A percentile compares a stretch with the other conserved stretches of the same genome.
Conservation (phyloP, 257 asterid species). For the Phtheirospermum japonicum region DNA sequence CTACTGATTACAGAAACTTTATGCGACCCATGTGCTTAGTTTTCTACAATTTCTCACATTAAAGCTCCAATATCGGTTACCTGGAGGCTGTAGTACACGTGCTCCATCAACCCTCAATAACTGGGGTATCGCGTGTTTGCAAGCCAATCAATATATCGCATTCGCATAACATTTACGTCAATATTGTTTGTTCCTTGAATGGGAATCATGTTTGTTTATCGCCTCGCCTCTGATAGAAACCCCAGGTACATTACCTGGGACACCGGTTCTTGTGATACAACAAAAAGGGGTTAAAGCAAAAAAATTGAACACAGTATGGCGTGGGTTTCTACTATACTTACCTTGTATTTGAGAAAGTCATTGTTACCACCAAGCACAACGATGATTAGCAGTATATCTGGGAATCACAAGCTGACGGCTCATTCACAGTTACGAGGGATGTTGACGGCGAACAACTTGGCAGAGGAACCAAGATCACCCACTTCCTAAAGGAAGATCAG, state of each 20-base stretch:
- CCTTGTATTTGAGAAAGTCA: constrained; percentile 32
- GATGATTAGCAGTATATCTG: constrained; percentile 31
- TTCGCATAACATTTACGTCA: constrained; percentile 51
- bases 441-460: constrained; percentile 34
- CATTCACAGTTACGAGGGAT: constrained; percentile 25
- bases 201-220: constrained; percentile 81
- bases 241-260: constrained; percentile 64
- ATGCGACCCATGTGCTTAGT: not conserved
- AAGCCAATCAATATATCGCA: constrained; percentile 46
- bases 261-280: too few relatives aligned
- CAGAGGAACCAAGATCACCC: constrained; percentile 35
- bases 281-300: constrained; percentile 50
- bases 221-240: constrained; percentile 82
- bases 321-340: constrained; percentile 29
- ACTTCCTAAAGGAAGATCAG: constrained; percentile 37
- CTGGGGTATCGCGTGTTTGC: constrained; percentile 80
- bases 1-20: not conserved
- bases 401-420: constrained; percentile 21
- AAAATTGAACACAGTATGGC: constrained; percentile 35
- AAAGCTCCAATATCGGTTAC: constrained; percentile 84
- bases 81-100: constrained; percentile 75
- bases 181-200: constrained; percentile 60
- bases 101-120: constrained; percentile 61
- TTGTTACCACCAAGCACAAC: constrained; percentile 35
- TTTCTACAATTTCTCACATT: constrained; percentile 10